Conservation (phyloP, 202 grass and related monocot genomes). For the Bolboschoenoplectus hybrid region DNA sequence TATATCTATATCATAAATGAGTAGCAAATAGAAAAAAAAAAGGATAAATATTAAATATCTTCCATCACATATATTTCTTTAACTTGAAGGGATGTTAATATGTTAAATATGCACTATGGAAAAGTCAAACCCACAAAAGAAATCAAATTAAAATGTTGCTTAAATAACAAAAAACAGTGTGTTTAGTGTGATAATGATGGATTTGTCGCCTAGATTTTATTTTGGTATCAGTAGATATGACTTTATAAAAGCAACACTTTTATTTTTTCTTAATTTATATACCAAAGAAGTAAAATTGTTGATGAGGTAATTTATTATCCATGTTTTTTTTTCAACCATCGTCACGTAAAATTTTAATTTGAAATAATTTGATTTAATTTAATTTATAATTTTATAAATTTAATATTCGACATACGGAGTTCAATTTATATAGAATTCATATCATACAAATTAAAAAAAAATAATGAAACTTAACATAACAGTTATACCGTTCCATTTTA, state of each 20-base stretch:
- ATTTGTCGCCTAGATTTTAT: no score
- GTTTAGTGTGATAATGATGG: constrained; percentile 2
- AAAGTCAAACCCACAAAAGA: constrained; percentile 25
- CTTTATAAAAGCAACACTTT: no score
- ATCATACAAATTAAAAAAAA: neutral
- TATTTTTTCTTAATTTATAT: no score
- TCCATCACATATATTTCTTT: constrained; percentile 20
- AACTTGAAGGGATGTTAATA: constrained; percentile 25
- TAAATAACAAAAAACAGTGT: neutral
- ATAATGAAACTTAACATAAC: no score
- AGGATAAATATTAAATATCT: neutral
- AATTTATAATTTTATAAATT: no score
- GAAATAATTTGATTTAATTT: neutral
- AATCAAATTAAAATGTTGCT: constrained; percentile 26
- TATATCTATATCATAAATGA: neutral
- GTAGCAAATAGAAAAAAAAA: neutral
- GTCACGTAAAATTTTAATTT: no score
- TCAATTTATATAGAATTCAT: neutral
- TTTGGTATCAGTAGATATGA: no score
- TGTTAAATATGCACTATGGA: neutral
- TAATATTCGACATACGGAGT: neutral
- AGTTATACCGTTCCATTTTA: no score
- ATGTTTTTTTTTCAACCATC: no score
- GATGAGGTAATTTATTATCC: no score
- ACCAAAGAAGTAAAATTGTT: no score